Conservation (phyloP, 225 moss, liverwort and hornwort genomes). For the Antitrichia curtipendula region DNA sequence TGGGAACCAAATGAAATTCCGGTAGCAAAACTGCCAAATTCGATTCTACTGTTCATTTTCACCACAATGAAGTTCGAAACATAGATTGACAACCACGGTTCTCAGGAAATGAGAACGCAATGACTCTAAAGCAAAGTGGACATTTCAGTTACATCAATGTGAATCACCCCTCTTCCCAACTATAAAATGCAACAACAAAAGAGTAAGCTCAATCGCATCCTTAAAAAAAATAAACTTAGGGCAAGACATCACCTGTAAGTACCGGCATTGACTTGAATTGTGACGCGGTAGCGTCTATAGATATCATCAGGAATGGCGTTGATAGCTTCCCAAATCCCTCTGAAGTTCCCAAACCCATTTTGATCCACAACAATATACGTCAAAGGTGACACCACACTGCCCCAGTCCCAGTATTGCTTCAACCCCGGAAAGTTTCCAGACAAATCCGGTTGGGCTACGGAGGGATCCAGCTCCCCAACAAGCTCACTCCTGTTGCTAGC, state of each 20-base stretch:
- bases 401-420: slow-evolving; percentile 35
- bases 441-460: slow-evolving; percentile 1
- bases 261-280: slow-evolving; percentile 34
- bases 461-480: not conserved
- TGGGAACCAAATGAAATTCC: not conserved
- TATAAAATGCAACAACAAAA: not conserved
- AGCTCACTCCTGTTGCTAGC: not conserved
- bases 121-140: not conserved
- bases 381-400: slow-evolving; percentile 5
- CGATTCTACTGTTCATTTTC: not conserved
- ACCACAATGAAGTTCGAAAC: not conserved
- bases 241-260: slow-evolving; percentile 6
- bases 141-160: no score
- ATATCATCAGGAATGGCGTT: slow-evolving; percentile 8
- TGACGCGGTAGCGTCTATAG: slow-evolving; percentile 16
- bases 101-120: not conserved
- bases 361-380: slow-evolving; percentile 35
- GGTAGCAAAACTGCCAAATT: not conserved
- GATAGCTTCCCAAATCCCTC: slow-evolving; percentile 6
- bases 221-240: not conserved
- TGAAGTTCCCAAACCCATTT: slow-evolving; percentile 18
- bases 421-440: slow-evolving; percentile 26
- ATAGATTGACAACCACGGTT: not conserved
- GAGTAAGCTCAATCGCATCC: not conserved
- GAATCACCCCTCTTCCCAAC: not conserved